Base-by-base conservation (phyloP, 2,329 filamentous ascomycete genomes). In the Metarhizium humberi region DNA sequence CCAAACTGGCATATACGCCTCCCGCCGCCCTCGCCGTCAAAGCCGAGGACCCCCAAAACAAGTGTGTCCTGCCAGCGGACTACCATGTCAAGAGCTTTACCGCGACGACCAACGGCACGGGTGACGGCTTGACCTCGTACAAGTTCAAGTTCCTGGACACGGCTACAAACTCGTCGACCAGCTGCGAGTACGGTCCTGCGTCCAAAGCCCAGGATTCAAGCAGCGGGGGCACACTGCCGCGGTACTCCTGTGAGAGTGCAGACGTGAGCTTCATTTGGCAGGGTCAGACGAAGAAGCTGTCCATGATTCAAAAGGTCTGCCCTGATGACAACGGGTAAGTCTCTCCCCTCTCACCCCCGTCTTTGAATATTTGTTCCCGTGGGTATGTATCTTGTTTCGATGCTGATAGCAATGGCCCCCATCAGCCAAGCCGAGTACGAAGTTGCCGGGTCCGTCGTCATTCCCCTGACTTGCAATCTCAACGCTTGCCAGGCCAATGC, bases 281-380 rank as follows among this genome's bases (percentile, higher is more conserved):
- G 13, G 48, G 61, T 25, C 52, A 60, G 4, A 45, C 59, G 4
- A 58, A 59, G 32, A 64, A 65, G 43, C 58, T 79, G 47, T 72
- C 69, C n/a, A 58, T 78, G 63, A 66, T 78, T 47, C 75, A 80
- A 67, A 67, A 67, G 32, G 67, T 73, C 14, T 80, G 77, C 61
- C 67, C 71, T 1, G 61, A 61, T 13, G 29, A 59, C 1, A 59
- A 68, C 5, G 71, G 69, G 73, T 75, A 65, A 61, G 70, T 63
- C 46, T 10, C 38, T 16, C 29, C n/a, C 36, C 38, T 40, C 36
- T 29, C 32, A 4, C 3, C 1, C 18, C 20, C 29, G 54, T 54
- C 49, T 14, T 4, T 34, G 32, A 29, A 16, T 6, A 6, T 14
- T 29, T 6, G 20, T 16, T 32, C 32, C 45, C 51, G 45, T 57